Evolutionary conservation across 2,329 filamentous ascomycete genomes (phyloP).

Genomic region (Pestalotiopsis sp.): DNA sequence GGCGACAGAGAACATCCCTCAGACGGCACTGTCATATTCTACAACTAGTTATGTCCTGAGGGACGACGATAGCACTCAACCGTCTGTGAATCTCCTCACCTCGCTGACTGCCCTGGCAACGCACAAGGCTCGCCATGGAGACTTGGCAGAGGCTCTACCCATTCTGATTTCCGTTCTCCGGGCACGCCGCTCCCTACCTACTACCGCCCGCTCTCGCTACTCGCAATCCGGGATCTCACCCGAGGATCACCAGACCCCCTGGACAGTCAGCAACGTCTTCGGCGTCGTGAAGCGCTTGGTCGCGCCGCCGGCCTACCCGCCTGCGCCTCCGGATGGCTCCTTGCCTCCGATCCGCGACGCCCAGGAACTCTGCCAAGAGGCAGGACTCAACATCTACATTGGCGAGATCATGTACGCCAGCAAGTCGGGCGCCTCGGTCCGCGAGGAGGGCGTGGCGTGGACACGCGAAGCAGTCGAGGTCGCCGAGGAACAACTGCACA

Average conservation of each 20-base stretch:
- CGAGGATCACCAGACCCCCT: slow-evolving; percentile 1
- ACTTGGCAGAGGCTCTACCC: slow-evolving; percentile 71
- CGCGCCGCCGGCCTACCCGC: slow-evolving; percentile 65
- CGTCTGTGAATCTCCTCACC: slow-evolving; percentile 73
- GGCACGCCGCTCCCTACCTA: slow-evolving; percentile 65
- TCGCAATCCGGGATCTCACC: slow-evolving; percentile 8
- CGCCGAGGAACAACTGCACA: slow-evolving; percentile 67
- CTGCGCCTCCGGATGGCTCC: slow-evolving; percentile 69
- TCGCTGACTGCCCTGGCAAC: slow-evolving; percentile 77
- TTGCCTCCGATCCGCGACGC: slow-evolving; percentile 63
- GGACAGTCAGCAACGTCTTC: slow-evolving; percentile 26
- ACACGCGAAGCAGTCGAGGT: slow-evolving; percentile 84
- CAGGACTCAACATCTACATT: slow-evolving; percentile 83
- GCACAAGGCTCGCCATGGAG: slow-evolving; percentile 70
- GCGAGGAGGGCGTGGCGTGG: slow-evolving; percentile 80
- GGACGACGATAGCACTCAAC: slow-evolving; percentile 53
- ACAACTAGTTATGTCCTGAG: slow-evolving; percentile 59
- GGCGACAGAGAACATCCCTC: slow-evolving; percentile 50
- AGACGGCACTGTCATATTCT: slow-evolving; percentile 52
- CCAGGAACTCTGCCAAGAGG: slow-evolving; percentile 77
- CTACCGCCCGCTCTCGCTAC: slow-evolving; percentile 11
- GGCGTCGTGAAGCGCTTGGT: slow-evolving; percentile 30
- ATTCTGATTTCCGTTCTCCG: slow-evolving; percentile 84
- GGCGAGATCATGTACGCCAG: slow-evolving; percentile 86
- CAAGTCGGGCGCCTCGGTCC: slow-evolving; percentile 38